phyloP scores from a whole-genome alignment of 164 flowering plant species.

The Berberis vulgaris region DNA sequence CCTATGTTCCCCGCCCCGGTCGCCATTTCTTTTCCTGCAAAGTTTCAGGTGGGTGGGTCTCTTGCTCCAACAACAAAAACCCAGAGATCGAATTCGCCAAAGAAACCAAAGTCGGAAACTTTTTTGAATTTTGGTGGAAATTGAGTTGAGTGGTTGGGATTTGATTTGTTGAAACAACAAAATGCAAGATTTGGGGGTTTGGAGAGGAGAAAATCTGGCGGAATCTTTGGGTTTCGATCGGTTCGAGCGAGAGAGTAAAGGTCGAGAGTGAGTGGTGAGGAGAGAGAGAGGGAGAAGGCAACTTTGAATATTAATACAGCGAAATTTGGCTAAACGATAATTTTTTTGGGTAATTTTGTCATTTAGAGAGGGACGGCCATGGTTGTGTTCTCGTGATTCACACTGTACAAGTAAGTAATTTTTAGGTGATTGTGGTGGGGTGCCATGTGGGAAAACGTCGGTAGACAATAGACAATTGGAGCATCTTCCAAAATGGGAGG shows the following conservation, averaged over 20 bases:
- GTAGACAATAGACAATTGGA: too few species aligned
- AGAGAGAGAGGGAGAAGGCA: constrained; percentile 1
- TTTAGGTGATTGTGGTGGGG: too few species aligned
- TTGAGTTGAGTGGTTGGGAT: neutral
- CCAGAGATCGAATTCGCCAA: neutral
- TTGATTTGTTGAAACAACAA: neutral
- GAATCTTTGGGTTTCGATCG: constrained; percentile 6
- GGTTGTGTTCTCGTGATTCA: too few species aligned
- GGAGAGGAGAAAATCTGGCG: neutral
- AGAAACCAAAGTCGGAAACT: neutral
- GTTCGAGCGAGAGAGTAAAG: neutral
- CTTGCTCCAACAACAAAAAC: neutral
- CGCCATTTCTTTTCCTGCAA: constrained; percentile 10
- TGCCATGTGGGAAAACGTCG: too few species aligned
- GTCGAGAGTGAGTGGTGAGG: neutral
- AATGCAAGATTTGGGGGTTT: neutral
- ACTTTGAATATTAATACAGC: neutral
- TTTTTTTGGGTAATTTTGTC: too few species aligned
- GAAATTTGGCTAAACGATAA: too few species aligned
- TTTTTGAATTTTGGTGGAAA: neutral
- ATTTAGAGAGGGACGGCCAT: too few species aligned
- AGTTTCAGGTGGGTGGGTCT: too few species aligned
- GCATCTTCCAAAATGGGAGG: too few species aligned
- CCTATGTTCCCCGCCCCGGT: constrained; percentile 67
- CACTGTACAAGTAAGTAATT: too few species aligned